Percentiles rank a stretch among this genome's conserved stretches.
These are phyloP conservation scores for Plantago lanceolata DNA, from an alignment of 305 asterid species.

Conservation along the genomic window DNA sequence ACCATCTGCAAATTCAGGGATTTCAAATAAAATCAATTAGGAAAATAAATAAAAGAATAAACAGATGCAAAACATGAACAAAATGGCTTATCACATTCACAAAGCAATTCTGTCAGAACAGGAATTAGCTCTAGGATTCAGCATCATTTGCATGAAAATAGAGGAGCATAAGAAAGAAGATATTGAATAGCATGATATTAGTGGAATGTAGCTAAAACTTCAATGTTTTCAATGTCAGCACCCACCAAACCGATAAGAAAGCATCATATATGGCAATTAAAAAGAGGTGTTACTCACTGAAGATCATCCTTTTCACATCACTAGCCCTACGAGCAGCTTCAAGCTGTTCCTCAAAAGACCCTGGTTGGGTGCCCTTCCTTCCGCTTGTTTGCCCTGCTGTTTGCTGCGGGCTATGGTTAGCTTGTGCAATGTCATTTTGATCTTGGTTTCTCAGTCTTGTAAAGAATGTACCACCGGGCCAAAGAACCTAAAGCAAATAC, in stretches of 20 bases:
- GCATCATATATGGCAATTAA: background rate
- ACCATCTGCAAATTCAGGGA: constrained; percentile 54
- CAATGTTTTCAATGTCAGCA: too few species aligned
- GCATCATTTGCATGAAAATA: background rate
- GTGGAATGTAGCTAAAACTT: too few species aligned
- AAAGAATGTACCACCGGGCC: constrained; percentile 93
- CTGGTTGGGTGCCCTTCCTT: constrained; percentile 48
- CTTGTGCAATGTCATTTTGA: constrained; percentile 36
- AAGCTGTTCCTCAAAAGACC: constrained; percentile 83
- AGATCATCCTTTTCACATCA: constrained; percentile 78
- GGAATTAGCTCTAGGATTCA: too few species aligned
- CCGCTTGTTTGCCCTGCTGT: constrained; percentile 35
- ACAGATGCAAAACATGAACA: background rate
- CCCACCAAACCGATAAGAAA: constrained; percentile 1
- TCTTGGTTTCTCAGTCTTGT: constrained; percentile 41
- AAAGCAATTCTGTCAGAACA: too few species aligned
- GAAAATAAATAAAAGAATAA: background rate
- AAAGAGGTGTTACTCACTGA: constrained; percentile 48
- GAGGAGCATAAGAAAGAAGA: background rate
- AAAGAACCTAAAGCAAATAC: constrained; percentile 56
- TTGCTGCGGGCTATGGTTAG: constrained; percentile 36
- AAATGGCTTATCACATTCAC: too few species aligned
- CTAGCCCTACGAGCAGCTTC: constrained; percentile 97
- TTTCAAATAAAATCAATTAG: background rate
- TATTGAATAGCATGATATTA: too few species aligned